Conservation (phyloP, 257 asterid genomes). For the Vinca minor region DNA sequence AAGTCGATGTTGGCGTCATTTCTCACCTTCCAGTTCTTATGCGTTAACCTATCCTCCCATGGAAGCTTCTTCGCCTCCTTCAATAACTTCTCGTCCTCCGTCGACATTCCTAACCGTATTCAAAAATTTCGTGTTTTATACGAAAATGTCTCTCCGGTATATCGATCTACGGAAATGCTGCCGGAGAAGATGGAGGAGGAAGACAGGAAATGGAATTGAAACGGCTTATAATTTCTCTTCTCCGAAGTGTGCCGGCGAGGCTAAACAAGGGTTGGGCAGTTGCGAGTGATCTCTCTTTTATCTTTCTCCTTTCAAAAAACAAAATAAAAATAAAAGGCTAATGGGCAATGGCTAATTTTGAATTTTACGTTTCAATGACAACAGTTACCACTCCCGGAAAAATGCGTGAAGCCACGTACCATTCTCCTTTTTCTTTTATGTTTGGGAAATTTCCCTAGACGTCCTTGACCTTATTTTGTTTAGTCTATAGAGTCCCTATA, state of each 20-base stretch:
- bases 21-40: constrained; percentile 97
- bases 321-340: neutral
- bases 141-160: neutral
- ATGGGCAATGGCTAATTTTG: constrained; percentile 28
- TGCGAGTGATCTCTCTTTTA: constrained; percentile 10
- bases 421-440: too few relatives aligned
- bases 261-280: constrained; percentile 19
- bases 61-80: constrained; percentile 98
- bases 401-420: constrained; percentile 6
- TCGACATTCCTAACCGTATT: constrained; percentile 92
- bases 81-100: constrained; percentile 99
- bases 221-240: neutral
- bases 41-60: constrained; percentile 95
- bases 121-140: constrained; percentile 57
- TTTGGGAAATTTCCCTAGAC: too few relatives aligned
- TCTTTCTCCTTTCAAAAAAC: constrained; percentile 21
- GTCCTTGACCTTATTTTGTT: too few relatives aligned
- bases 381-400: constrained; percentile 8
- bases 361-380: constrained; percentile 24
- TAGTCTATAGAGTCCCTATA: too few relatives aligned
- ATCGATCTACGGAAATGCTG: neutral
- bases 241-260: constrained; percentile 34
- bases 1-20: constrained; percentile 93
- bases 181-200: constrained; percentile 1
- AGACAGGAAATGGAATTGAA: neutral